Evolutionary conservation across 2,329 filamentous ascomycete species (phyloP).

Genomic region (Talaromyces sp.): DNA sequence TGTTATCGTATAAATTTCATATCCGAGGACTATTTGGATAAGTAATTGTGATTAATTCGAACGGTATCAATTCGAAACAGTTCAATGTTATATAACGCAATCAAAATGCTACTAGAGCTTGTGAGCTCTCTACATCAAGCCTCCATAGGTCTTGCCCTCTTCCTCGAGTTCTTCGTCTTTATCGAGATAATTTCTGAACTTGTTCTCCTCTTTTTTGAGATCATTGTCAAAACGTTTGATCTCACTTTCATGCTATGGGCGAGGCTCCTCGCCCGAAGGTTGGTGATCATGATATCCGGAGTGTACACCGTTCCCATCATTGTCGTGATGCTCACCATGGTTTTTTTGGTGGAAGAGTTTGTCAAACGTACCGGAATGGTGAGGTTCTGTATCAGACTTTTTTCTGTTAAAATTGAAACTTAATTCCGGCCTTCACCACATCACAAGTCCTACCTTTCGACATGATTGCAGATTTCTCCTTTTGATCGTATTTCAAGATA

Average conservation of each 20-base stretch:
- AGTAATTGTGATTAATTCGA: background rate
- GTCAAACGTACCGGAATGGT: background rate
- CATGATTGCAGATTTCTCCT: background rate
- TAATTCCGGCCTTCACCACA: background rate
- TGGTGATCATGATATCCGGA: background rate
- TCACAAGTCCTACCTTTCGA: constrained; percentile 9
- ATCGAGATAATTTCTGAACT: constrained; percentile 4
- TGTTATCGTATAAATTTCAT: background rate
- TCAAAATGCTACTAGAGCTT: background rate
- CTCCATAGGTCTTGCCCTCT: constrained; percentile 8
- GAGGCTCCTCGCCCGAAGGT: background rate
- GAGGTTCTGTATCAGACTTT: background rate
- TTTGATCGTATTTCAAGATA: background rate
- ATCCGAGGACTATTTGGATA: background rate
- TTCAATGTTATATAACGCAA: background rate
- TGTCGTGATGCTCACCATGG: background rate
- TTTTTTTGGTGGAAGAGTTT: constrained; percentile 16
- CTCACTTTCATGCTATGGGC: constrained; percentile 2
- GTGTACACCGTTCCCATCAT: background rate
- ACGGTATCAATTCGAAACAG: background rate
- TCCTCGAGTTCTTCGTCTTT: constrained; percentile 18
- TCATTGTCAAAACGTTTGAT: background rate
- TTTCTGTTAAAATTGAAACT: background rate
- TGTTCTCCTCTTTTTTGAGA: background rate
- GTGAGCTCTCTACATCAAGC: constrained; percentile 3